Conservation (phyloP, 257 asterid genomes). For the Nicotiana benthamiana region DNA sequence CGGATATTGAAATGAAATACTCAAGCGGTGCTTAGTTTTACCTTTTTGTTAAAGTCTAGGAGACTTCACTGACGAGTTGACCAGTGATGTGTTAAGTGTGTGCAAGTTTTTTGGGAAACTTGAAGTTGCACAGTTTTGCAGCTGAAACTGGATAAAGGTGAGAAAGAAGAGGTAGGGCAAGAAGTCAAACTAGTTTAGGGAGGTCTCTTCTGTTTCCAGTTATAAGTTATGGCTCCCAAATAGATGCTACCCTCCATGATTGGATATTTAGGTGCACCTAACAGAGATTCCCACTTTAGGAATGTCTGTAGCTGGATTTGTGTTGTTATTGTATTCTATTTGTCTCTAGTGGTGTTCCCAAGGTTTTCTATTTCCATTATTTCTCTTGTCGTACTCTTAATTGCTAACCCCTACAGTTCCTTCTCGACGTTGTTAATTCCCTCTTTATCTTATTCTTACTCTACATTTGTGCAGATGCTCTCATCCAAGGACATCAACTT, state of each 20-base stretch:
- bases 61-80: background rate
- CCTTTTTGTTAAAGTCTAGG: background rate
- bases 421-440: slow-evolving; percentile 3
- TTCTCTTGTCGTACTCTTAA: background rate
- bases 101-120: background rate
- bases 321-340: background rate
- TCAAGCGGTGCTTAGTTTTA: background rate
- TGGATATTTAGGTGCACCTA: background rate
- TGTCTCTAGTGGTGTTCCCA: background rate
- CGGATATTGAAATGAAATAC: background rate
- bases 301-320: background rate
- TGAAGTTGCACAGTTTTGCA: background rate
- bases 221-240: background rate
- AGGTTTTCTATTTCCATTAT: background rate
- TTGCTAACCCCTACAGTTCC: background rate
- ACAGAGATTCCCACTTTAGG: background rate
- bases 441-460: slow-evolving; percentile 1
- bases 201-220: background rate
- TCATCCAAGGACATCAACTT: slow-evolving; percentile 92
- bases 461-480: slow-evolving; percentile 55
- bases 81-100: background rate
- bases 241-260: background rate
- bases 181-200: background rate
- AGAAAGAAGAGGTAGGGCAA: background rate
- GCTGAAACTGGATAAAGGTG: background rate